Evolutionary conservation across 352 stramenopile genomes (phyloP), one percentile per base, ranked within the genome.

Genomic region (Blastocystis sp.): DNA sequence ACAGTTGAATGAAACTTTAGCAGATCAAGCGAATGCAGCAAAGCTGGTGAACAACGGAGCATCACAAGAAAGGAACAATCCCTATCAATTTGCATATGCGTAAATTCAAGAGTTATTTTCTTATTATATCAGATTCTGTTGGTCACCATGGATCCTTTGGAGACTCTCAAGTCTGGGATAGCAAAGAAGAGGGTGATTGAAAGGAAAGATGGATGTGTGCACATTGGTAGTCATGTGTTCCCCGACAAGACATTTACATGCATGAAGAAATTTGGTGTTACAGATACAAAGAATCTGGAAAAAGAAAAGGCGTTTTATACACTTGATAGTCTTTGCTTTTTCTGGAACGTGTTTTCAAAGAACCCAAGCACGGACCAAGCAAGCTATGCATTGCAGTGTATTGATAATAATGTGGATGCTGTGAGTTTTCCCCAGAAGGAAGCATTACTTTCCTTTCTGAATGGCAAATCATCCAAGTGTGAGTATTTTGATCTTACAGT

Each of bases 211-310:
- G 71, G 71, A 21, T 65, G 51, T 29, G 43, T 83, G 21, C n/a
- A 67, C 2, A 83, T 83, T 66, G 71, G 51, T 12, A 57, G 39
- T 32, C 71, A 83, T 67, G 71, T 63, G 49, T 83, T 83, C 49
- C 71, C 71, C 11, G 71, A 42, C 6, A 83, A 83, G 71, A 83
- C 71, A 29, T 66, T 65, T 52, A 83, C 71, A 39, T 83, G 71
- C 39, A 83, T 83, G 71, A 83, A 83, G 35, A 83, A 83, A 27
- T 43, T 66, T 14, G 21, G 42, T 3, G n/a, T 54, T 14, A 27
- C 49, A 14, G 71, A 83, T 16, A 66, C 49, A 42, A 57, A 83
- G 12, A 63, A 83, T 46, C 42, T 14, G 9, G 46, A 24, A 19
- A 83, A 83, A 27, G 71, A 83, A 46, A 46, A 51, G 29, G 57